Conservation (phyloP, 352 stramenopile genomes). For the Globisporangium canariense region DNA sequence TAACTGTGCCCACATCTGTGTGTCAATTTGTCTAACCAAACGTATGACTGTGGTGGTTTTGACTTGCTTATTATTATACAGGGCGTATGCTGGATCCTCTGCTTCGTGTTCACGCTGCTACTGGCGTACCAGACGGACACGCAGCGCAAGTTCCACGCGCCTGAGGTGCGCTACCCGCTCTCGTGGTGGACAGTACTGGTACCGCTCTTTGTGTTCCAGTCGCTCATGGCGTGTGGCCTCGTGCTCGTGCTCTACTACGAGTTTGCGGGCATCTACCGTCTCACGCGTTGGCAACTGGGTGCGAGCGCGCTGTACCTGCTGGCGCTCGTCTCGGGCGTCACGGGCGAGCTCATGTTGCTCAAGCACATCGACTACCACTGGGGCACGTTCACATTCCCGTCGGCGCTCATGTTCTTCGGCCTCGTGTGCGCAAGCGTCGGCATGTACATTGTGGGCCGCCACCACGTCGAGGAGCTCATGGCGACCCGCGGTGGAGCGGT, state of each 20-base stretch:
- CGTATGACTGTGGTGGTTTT: constrained; percentile 1
- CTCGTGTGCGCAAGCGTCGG: constrained; percentile 67
- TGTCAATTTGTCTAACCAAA: constrained; percentile 3
- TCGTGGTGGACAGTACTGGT: constrained; percentile 72
- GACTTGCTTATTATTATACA: constrained; percentile 22
- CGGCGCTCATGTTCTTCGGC: constrained; percentile 72
- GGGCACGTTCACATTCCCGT: constrained; percentile 72
- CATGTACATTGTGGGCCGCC: constrained; percentile 78
- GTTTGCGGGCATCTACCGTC: constrained; percentile 72
- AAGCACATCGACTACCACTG: constrained; percentile 71
- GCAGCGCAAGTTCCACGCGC: constrained; percentile 29
- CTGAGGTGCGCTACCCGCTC: constrained; percentile 32
- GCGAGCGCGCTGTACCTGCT: constrained; percentile 73
- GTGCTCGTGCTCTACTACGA: constrained; percentile 75
- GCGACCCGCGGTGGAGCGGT: constrained; percentile 71
- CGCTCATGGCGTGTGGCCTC: constrained; percentile 50
- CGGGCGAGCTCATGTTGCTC: constrained; percentile 76
- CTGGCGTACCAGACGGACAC: constrained; percentile 75
- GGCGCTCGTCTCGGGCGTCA: constrained; percentile 50
- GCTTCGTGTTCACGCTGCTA: constrained; percentile 79
- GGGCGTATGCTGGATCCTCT: constrained; percentile 73
- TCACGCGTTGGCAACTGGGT: constrained; percentile 68
- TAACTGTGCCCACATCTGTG: background rate
- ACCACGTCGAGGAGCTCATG: constrained; percentile 82
- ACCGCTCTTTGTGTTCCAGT: constrained; percentile 65